Evolutionary conservation across 2,329 filamentous ascomycete species (phyloP).

Genomic region (Cercospora zeae-maydis): DNA sequence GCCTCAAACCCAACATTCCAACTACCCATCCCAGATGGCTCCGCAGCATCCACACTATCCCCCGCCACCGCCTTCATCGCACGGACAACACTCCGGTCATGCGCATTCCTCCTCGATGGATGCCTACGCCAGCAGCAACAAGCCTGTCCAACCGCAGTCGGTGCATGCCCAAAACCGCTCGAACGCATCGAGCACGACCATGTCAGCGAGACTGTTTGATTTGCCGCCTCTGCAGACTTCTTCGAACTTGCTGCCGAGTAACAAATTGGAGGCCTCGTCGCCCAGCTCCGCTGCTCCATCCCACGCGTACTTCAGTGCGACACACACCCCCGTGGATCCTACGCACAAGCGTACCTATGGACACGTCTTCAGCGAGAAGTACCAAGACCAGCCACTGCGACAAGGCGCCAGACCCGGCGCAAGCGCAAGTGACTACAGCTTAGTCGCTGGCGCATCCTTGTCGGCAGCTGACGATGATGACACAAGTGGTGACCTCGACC

Average conservation of each 20-base stretch:
- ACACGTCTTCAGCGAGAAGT: slow-evolving; percentile 41
- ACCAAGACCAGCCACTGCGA: slow-evolving; percentile 44
- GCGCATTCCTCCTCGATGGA: slow-evolving; percentile 26
- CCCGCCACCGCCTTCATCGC: slow-evolving; percentile 20
- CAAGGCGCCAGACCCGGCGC: slow-evolving; percentile 43
- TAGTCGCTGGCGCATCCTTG: slow-evolving; percentile 11
- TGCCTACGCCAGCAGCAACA: slow-evolving; percentile 15
- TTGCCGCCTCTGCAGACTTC: slow-evolving; percentile 44
- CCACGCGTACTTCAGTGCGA: slow-evolving; percentile 29
- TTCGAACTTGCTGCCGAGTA: slow-evolving; percentile 31
- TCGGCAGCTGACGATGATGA: slow-evolving; percentile 36
- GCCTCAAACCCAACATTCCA: slow-evolving; percentile 37
- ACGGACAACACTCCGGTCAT: slow-evolving; percentile 19
- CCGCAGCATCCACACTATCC: slow-evolving; percentile 33
- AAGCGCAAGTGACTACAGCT: slow-evolving; percentile 12
- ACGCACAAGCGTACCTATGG: slow-evolving; percentile 46
- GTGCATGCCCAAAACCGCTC: slow-evolving; percentile 29
- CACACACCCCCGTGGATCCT: slow-evolving; percentile 27
- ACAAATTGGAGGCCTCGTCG: slow-evolving; percentile 42
- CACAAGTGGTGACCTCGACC: slow-evolving; percentile 29
- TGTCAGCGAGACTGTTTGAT: slow-evolving; percentile 21
- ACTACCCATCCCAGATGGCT: slow-evolving; percentile 26
- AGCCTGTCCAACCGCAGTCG: slow-evolving; percentile 28
- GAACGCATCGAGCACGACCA: slow-evolving; percentile 22
- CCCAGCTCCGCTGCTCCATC: slow-evolving; percentile 40